Evolutionary conservation across 176 grass and related monocot species (phyloP).

Genomic region (Aegilops bicornis): DNA sequence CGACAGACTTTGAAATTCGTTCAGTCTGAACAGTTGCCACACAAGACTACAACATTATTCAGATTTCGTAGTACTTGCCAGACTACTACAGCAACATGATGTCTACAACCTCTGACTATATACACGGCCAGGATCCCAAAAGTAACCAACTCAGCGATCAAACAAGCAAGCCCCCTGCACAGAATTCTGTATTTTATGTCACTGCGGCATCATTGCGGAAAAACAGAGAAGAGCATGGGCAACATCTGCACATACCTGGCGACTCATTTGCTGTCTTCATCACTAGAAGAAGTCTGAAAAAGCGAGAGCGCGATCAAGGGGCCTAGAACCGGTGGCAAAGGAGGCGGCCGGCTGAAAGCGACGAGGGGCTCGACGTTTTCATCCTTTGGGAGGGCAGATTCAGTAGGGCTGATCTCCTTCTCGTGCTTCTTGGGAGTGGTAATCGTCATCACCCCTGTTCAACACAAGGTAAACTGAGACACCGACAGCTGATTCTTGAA

Average conservation of each 20-base stretch:
- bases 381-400: conserved; percentile 22
- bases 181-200: neutral
- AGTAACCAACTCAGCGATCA: neutral
- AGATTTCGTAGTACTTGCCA: neutral
- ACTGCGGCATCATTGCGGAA: neutral
- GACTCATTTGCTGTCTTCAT: conserved; percentile 60
- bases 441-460: conserved; percentile 54
- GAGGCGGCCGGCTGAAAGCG: conserved; percentile 56
- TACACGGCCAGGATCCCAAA: neutral
- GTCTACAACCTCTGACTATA: neutral
- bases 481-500: neutral
- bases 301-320: conserved; percentile 44
- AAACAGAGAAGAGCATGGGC: neutral
- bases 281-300: conserved; percentile 44
- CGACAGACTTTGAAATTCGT: neutral
- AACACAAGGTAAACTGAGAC: neutral
- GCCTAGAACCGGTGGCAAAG: conserved; percentile 67
- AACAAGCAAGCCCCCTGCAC: neutral
- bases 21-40: neutral
- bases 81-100: neutral
- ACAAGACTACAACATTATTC: neutral
- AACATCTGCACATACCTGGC: neutral
- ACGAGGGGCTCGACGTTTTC: conserved; percentile 49
- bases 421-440: conserved; percentile 42
- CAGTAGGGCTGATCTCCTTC: conserved; percentile 21